Conservation (phyloP, 2,329 filamentous ascomycete species). For the Colletotrichum graminicola region DNA sequence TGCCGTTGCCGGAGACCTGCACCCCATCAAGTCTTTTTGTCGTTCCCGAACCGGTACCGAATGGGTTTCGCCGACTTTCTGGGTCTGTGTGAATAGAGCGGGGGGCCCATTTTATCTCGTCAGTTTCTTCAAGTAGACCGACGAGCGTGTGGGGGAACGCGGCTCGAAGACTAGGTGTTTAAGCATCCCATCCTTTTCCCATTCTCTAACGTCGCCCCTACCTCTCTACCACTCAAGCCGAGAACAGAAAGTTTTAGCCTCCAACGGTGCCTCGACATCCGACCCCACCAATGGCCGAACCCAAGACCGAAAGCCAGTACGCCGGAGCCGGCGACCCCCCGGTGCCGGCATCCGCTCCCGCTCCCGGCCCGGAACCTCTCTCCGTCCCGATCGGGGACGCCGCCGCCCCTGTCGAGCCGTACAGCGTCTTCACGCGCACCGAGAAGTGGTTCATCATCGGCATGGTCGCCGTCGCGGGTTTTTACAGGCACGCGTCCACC, state of each 20-base stretch:
- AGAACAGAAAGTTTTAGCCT: no score
- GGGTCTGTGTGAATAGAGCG: not conserved
- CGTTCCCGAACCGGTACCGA: constrained; percentile 28
- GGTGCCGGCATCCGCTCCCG: not conserved
- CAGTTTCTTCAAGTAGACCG: constrained; percentile 20
- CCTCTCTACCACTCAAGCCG: not conserved
- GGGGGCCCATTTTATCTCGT: constrained; percentile 21
- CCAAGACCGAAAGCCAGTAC: constrained; percentile 15
- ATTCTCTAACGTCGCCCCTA: not conserved
- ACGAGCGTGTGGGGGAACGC: not conserved
- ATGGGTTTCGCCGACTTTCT: constrained; percentile 19
- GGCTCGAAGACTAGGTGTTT: not conserved
- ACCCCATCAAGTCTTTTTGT: not conserved
- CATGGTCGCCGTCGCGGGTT: constrained; percentile 47
- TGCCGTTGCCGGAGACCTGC: constrained; percentile 21
- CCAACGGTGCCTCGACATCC: not conserved
- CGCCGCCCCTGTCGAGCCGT: constrained; percentile 24
- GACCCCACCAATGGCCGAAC: constrained; percentile 18
- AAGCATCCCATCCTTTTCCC: not conserved
- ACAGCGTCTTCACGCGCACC: constrained; percentile 45
- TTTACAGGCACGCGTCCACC: constrained; percentile 41
- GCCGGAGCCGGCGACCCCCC: not conserved
- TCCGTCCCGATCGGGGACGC: constrained; percentile 17
- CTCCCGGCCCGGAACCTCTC: constrained; percentile 25
- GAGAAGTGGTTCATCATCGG: constrained; percentile 48